Base-by-base conservation (phyloP, 139 green algal species). In the Micractinium sp. region DNA sequence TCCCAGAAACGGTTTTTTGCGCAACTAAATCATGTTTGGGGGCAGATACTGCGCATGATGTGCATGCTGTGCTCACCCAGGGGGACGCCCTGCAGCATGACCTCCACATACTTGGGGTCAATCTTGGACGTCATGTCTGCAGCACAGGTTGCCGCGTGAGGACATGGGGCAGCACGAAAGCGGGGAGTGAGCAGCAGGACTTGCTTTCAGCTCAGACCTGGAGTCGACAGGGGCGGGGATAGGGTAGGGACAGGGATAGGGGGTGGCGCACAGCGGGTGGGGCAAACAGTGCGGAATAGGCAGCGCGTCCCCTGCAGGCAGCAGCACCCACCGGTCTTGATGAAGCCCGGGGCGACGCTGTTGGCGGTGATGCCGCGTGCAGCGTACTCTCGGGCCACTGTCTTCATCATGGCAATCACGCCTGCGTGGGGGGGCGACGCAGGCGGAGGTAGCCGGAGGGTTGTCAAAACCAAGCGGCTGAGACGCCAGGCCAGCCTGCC, bases 391-490 rank as follows among this genome's bases (percentile, higher is more conserved):
- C 95, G 90, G 4, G 97, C 97, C 12, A 95, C 92, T 16, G 93
- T 96, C 92, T 98, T 98, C 39, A 96, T 98, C 47, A 99, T 92
- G 7, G 94, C 97, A 85, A 98, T 95, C 27, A 99, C 95, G 60
- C 97, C 96, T 39, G 94, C 94, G 69, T 67, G 16, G 35, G 29
- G 78, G 35, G 38, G 25, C 3, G 15, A 66, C 16, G 25, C 9
- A 9, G 47, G 47, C 47, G 9, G 47, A 56, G 47, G 47, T 56
- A 56, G 47, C 47, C 9, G 47, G n/a, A n/a, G n/a, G 47, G 47
- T 9, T 56, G 47, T 16, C 7, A 9, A 5, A 56, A 56, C 47
- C 47, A 9, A 56, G 47, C 47, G 47, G 47, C 47, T 56, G 47
- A 56, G 7, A 56, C 47, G 9, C 5, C 47, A 56, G 9, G 47